These are phyloP conservation scores for Gynandropsis gynandra DNA, from an alignment of 345 rosid genomes.

Conservation along the genomic window DNA sequence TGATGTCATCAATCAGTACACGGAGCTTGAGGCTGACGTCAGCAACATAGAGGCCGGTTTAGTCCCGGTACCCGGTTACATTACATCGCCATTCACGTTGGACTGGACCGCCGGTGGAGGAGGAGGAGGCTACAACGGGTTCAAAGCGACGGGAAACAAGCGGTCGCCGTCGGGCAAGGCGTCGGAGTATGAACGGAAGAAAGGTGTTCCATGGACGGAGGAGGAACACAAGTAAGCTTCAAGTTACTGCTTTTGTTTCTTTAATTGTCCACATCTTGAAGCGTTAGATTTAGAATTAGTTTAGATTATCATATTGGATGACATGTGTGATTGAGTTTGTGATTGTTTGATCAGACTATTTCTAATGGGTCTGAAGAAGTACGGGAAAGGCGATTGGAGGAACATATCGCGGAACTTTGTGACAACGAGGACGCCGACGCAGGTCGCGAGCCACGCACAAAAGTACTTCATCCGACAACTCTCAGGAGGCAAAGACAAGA, in stretches of 20 bases:
- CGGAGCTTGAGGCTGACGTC: slow-evolving; percentile 72
- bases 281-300: too few species aligned
- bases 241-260: not conserved
- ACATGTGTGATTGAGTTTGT: too few species aligned
- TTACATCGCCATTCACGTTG: slow-evolving; percentile 55
- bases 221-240: slow-evolving; percentile 88
- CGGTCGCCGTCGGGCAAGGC: slow-evolving; percentile 42
- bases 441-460: slow-evolving; percentile 98
- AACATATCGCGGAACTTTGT: slow-evolving; percentile 87
- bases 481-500: slow-evolving; percentile 87
- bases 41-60: slow-evolving; percentile 80
- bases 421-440: slow-evolving; percentile 85
- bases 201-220: slow-evolving; percentile 99
- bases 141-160: slow-evolving; percentile 36
- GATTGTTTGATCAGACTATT: slow-evolving; percentile 48
- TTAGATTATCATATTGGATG: too few species aligned
- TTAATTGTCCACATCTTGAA: too few species aligned
- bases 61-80: slow-evolving; percentile 61
- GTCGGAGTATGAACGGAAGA: slow-evolving; percentile 85
- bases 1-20: slow-evolving; percentile 75
- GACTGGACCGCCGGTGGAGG: slow-evolving; percentile 40
- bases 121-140: slow-evolving; percentile 16
- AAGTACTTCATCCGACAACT: slow-evolving; percentile 90
- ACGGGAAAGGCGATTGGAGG: slow-evolving; percentile 99
- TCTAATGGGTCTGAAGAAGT: slow-evolving; percentile 84